These are phyloP conservation scores for Metschnikowia lunata DNA, from an alignment of 805 yeast genomes.

Conservation along the genomic window DNA sequence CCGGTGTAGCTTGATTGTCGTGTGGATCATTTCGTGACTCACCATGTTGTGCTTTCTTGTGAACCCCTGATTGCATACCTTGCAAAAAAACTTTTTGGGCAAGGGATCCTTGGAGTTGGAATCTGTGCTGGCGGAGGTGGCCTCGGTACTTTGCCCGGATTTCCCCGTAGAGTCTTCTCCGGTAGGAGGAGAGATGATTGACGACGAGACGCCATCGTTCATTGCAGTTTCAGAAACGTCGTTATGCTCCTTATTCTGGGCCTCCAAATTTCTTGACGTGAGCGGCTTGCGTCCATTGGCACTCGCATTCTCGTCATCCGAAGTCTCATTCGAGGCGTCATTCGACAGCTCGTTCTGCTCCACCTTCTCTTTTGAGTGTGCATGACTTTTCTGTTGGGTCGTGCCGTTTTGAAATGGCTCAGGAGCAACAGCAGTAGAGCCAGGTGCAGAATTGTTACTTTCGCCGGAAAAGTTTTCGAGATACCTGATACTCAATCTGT, in stretches of 20 bases:
- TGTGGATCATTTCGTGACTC: constrained; percentile 66
- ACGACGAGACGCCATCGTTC: neutral
- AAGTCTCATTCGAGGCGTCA: constrained; percentile 19
- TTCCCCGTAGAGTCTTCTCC: constrained; percentile 5
- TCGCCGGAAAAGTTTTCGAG: constrained; percentile 11
- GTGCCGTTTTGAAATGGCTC: constrained; percentile 2
- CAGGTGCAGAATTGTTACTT: neutral
- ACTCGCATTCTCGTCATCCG: constrained; percentile 13
- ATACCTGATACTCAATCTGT: constrained; percentile 12
- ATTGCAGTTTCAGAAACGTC: neutral
- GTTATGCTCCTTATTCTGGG: constrained; percentile 1
- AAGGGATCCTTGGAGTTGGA: neutral
- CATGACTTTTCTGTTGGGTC: constrained; percentile 2
- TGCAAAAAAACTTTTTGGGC: constrained; percentile 45
- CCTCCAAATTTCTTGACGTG: constrained; percentile 4
- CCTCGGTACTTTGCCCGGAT: neutral
- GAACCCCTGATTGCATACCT: constrained; percentile 58
- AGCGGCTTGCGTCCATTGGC: constrained; percentile 7
- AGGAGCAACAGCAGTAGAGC: constrained; percentile 2
- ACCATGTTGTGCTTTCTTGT: constrained; percentile 73
- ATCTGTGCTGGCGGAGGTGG: neutral
- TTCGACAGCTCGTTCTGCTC: constrained; percentile 17
- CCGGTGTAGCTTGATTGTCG: constrained; percentile 56
- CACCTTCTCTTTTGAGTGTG: constrained; percentile 8
- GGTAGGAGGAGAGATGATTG: constrained; percentile 7